Evolutionary conservation across 2,329 filamentous ascomycete species (phyloP), one percentile per base, ranked within the genome.

Genomic region (Alternaria viburni): DNA sequence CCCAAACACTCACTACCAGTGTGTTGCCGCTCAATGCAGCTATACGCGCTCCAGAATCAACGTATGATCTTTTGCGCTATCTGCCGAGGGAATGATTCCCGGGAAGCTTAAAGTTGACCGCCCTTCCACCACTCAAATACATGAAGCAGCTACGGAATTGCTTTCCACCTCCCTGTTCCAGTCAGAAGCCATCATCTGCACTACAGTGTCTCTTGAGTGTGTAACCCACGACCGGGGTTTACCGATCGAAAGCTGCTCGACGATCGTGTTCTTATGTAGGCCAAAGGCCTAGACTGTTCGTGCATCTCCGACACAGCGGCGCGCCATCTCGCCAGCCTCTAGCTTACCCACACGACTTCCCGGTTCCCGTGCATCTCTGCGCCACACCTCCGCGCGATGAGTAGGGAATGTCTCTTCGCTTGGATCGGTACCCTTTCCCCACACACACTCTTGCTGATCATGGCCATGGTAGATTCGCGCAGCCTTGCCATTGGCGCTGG

Each of bases 351-450:
- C 59, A 23, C 47, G 59, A 26, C 41, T 52, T 57, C 54, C 54
- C 54, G 21, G 17, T 36, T 45, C 36, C 58, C 49, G 54, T 61
- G 47, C 15, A n/a, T 19, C 28, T 15, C 25, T 50, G 44, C 58
- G 15, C 58, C 47, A 57, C 25, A 12, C 30, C 44, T 12, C 23
- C n/a, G 44, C 43, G 17, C 28, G 30, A 44, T n/a, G 30, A 49
- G 13, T n/a, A 36, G 19, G 51, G 30, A 17, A 25, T 60, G 30
- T 26, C 25, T 41, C 13, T 17, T 49, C 13, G 17, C 44, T 32
- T 54, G 36, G 49, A 57, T 60, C 51, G 58, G 52, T 52, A 56
- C 30, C 30, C 49, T 56, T 55, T 50, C 51, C 56, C 58, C 52
- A 57, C 58, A 56, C 58, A 23, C 10, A 19, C 45, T 41, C 32